phyloP scores from a whole-genome alignment of 1,284 basidiomycete species.

The Tausonia pullulans region DNA sequence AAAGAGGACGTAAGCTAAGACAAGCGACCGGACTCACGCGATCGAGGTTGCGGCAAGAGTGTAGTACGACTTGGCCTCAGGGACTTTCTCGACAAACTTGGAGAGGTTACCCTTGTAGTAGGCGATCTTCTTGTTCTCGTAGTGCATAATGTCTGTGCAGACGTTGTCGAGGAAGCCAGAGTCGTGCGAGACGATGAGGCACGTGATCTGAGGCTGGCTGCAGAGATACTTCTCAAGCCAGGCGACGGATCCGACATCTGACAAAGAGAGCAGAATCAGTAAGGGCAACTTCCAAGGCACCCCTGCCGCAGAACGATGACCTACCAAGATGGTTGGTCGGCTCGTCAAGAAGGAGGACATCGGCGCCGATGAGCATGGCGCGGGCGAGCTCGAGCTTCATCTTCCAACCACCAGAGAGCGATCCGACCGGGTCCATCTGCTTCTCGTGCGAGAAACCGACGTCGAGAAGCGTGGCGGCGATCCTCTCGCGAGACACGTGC shows the following conservation, averaged over 20 bases:
- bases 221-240: slow-evolving; percentile 90
- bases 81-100: slow-evolving; percentile 79
- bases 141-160: slow-evolving; percentile 95
- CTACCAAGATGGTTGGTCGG: slow-evolving; percentile 79
- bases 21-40: slow-evolving; percentile 39
- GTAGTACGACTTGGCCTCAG: slow-evolving; percentile 95
- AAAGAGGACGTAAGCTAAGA: background rate
- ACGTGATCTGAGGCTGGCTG: slow-evolving; percentile 71
- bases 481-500: slow-evolving; percentile 51
- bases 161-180: slow-evolving; percentile 95
- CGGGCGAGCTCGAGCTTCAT: slow-evolving; percentile 83
- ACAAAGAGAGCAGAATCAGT: slow-evolving; percentile 37
- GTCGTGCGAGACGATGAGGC: slow-evolving; percentile 94
- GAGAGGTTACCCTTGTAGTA: slow-evolving; percentile 94
- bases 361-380: slow-evolving; percentile 95
- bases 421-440: slow-evolving; percentile 75
- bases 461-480: slow-evolving; percentile 63
- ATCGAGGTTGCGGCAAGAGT: slow-evolving; percentile 88
- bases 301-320: slow-evolving; percentile 17
- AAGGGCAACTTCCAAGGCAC: slow-evolving; percentile 1
- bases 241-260: slow-evolving; percentile 78
- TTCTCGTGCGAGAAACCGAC: slow-evolving; percentile 86
- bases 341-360: slow-evolving; percentile 81
- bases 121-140: slow-evolving; percentile 91
- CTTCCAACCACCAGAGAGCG: slow-evolving; percentile 97